A percentile compares a stretch with the other conserved stretches of the same genome.
Conservation (phyloP, 73 alveolate genomes). For the Tetrahymena elliotti region DNA sequence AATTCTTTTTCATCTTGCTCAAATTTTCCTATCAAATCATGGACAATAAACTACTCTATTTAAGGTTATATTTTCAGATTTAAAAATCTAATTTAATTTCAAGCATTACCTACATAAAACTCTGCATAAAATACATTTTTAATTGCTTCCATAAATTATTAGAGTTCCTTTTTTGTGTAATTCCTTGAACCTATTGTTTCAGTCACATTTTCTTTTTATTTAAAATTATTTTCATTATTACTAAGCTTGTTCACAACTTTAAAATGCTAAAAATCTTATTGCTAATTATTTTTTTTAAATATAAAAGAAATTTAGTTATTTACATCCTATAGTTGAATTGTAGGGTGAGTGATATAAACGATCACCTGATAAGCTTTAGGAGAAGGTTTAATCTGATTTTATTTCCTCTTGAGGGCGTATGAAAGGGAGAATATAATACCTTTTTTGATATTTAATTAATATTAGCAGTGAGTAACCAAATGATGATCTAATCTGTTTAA, state of each 20-base stretch:
- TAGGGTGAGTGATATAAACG: background rate
- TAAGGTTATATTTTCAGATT: background rate
- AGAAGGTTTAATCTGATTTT: background rate
- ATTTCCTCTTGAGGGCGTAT: slow-evolving; percentile 2
- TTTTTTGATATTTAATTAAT: background rate
- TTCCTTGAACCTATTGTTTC: background rate
- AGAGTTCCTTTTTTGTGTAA: background rate
- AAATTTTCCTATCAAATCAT: slow-evolving; percentile 17
- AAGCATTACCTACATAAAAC: slow-evolving; percentile 4
- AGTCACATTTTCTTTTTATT: background rate
- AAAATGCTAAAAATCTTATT: background rate
- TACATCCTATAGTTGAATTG: background rate
- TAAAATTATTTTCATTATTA: no score
- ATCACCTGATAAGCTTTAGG: background rate
- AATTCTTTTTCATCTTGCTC: background rate
- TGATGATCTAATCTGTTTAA: background rate
- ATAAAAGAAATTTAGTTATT: no score
- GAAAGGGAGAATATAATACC: slow-evolving; percentile 11
- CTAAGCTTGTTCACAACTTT: no score
- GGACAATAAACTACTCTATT: background rate
- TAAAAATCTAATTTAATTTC: background rate
- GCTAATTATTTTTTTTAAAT: background rate
- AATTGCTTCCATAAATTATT: slow-evolving; percentile 5
- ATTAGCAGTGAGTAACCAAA: background rate
- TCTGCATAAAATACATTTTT: slow-evolving; percentile 6